Evolutionary conservation across 1,139 yeast genomes (phyloP), one percentile per base, ranked within the genome.

Genomic region (Keqinozyma sinolaborantium): DNA sequence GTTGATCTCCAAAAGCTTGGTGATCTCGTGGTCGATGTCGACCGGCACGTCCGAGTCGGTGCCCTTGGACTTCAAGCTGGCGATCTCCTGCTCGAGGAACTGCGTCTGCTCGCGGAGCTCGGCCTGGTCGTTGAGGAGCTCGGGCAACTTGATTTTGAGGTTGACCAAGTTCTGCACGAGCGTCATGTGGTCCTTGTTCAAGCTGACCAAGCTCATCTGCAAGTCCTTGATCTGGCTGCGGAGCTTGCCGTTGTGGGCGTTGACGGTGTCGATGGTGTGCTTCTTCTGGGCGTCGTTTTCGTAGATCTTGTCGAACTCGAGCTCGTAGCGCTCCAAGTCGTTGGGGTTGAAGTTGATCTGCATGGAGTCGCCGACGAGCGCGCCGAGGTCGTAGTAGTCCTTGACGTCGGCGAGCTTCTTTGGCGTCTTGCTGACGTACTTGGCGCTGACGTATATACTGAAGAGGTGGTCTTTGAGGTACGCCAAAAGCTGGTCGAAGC

Each of bases 401-500:
- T 21, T 27, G 47, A 29, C 27, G 49, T 31, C 11, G 53, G 46
- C 33, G 45, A 49, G 33, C 58, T 33, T 29, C 42, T 44, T 14
- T 43, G 43, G 10, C 24, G 45, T 35, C 28, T 39, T 44, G 10
- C 45, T 50, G 16, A 59, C 55, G 28, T 51, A 63, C 24, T 64
- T 60, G 3, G 63, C 70, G 36, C 68, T 70, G 30, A 79, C 64
- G 53, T 86, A 87, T 30, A 73, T 70, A 46, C 79, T 81, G 56
- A 92, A 92, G 30, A 92, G 62, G 33, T 75, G 78, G 34, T 84
- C 88, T 59, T 90, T 90, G 49, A 92, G 66, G 51, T 75, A 90
- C 10, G 77, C 79, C 41, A 92, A 56, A 34, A 92, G 64, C 8
- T 76, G 72, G 53, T 90, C 97, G 58, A 90, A 87, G 33, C 73